phyloP scores from a whole-genome alignment of 305 asterid species.

The Withania somnifera region DNA sequence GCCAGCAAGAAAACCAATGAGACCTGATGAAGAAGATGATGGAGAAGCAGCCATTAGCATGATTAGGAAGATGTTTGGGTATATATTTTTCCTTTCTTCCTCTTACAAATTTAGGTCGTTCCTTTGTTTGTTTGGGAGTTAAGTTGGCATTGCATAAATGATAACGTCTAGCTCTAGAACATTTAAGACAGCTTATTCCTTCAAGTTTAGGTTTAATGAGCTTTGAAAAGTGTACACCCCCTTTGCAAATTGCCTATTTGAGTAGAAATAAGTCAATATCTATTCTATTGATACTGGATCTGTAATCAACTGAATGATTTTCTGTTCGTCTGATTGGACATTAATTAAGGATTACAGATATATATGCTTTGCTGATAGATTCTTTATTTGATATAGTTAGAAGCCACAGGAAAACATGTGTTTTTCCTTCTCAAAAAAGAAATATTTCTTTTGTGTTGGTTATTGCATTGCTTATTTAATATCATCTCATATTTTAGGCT shows the following conservation, averaged over 20 bases:
- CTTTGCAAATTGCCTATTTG: not conserved
- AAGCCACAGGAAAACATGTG: not conserved
- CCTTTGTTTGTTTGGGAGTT: not conserved
- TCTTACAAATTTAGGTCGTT: not conserved
- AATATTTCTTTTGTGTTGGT: not conserved
- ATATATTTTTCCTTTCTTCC: not conserved
- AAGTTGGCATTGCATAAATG: not conserved
- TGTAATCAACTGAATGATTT: not conserved
- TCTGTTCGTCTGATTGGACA: not conserved
- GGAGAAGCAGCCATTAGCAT: conserved; percentile 23
- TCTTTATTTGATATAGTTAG: not conserved
- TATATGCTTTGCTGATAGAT: not conserved
- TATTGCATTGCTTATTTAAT: not conserved
- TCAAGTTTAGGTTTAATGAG: not conserved
- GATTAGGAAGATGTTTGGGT: conserved; percentile 71
- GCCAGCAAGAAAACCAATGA: conserved; percentile 43
- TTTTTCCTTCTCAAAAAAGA: too few species aligned
- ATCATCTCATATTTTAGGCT: not conserved
- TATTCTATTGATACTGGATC: not conserved
- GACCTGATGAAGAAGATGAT: conserved; percentile 40
- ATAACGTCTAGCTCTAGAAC: not conserved
- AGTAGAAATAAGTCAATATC: not conserved
- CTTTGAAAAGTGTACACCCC: not conserved
- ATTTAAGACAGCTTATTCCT: not conserved
- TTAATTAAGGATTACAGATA: too few species aligned